Evolutionary conservation across 345 rosid genomes (phyloP), one percentile per base, ranked within the genome.

Genomic region (Schrenkiella parvula): DNA sequence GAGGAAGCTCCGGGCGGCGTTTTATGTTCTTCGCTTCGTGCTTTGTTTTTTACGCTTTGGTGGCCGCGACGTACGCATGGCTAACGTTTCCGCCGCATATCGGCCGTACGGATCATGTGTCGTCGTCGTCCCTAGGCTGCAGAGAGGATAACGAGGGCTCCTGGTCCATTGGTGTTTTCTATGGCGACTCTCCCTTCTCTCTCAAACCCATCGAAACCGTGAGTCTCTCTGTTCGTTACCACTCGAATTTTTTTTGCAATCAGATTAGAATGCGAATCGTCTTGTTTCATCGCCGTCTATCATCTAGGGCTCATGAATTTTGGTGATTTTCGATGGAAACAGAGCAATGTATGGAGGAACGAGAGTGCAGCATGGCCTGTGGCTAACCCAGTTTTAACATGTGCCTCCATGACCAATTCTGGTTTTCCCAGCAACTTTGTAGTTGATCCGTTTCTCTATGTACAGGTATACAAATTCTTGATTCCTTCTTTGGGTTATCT

Each of bases 151-250:
- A 74, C 66, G 99, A 95, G 61, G 99, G 98, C 64, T 91, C 98
- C 19, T 92, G 98, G 99, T 84, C 99, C 6, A 81, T 95, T 73
- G 99, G 99, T 17, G 84, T 90, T 66, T 88, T 87, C 76, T 89
- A 83, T 68, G 99, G 98, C 4, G 80, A 89, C 44, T 87, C 97
- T 68, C 99, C 99, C 7, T 87, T 95, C 74, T 79, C 92, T 69
- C 89, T 95, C 41, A 83, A 89, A 75, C 88, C 99, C 14, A 89
- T 95, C 65, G 99, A 95, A 89, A 17, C 86, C 29, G 98, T 91
- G 66, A 84, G 85, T 75, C 17, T 18, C 28, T 25, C 8, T 25
- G 1, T 43, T 59, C 29, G 14, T 6, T 6, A 19, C 18, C 17
- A 1, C 22, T 62, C 39, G 9, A 8, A n/a, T n/a, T n/a, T 7